Base-by-base conservation (phyloP, 164 flowering plant genomes). In the Dillenia suffruticosa region DNA sequence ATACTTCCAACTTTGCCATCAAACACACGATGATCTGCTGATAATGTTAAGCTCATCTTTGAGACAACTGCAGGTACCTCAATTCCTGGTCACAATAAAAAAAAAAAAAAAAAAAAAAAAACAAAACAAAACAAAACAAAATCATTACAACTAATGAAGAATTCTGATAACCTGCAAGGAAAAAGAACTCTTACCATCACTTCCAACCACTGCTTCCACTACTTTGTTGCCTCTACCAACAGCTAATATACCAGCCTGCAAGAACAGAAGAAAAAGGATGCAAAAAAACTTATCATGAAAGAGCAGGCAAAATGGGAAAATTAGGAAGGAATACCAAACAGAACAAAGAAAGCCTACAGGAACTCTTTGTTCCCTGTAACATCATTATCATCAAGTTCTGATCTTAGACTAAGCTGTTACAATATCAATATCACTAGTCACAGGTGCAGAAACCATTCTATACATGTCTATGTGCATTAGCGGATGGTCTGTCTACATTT, bases 1-100 rank as follows among this genome's bases (percentile, higher is more conserved):
- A 32, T 76, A 91, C 99, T 85, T 84, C 85, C 97, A 62, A 92
- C 92, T 84, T 82, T 77, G 60, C 94, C 89, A 71, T 95, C 92
- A 74, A 84, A 86, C 56, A 92, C 97, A 17, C 97, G 97, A 70
- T 89, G 88, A 74, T 95, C 97, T 48, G 97, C 97, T 9, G 99
- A 95, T 67, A 95, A 69, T 19, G 96, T 88, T 49, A 95, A 53
- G 70, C 59, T 81, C 94, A 92, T 89, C 80, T 87, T 89, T 11
- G 82, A 92, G 67, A 88, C 84, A 40, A 81, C 81, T 15, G 78
- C 79, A 65, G 96, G 87, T 68, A 75, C 83, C 81, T 86, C 90
- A 47, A 72, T 65, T 64, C 97, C 99, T 95, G 82, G 14, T 15
- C 9, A 19, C 10, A 59, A 10, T 14, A n/a, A 22, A 56, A 24